These are phyloP conservation scores for Neurospora sp. DNA, from an alignment of 495 filamentous ascomycete species.

Conservation along the genomic window DNA sequence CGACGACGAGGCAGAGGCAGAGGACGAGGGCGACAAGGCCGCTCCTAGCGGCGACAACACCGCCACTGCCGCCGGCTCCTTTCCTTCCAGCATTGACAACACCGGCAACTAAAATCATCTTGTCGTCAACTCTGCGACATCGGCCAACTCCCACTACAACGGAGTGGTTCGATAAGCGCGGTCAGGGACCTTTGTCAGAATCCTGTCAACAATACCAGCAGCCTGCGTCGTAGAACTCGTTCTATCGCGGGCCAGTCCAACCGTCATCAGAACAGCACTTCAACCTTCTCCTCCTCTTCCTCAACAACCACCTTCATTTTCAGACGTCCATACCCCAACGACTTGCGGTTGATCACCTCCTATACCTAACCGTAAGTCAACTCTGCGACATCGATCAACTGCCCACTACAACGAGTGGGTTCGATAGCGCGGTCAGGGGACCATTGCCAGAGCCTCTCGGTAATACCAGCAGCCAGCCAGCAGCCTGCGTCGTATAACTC, in stretches of 20 bases:
- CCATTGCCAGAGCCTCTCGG: constrained; percentile 20
- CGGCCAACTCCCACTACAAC: constrained; percentile 31
- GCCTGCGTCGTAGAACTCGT: constrained; percentile 35
- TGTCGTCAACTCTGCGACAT: constrained; percentile 26
- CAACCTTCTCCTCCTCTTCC: not conserved
- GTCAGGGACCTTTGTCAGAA: not conserved
- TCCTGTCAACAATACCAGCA: constrained; percentile 2
- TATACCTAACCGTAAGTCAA: not conserved
- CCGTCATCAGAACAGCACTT: constrained; percentile 3
- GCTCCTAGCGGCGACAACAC: not conserved
- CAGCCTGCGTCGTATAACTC: constrained; percentile 34
- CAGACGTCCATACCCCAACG: too few species aligned
- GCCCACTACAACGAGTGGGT: not conserved
- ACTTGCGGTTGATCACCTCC: too few species aligned
- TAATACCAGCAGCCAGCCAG: constrained; percentile 17
- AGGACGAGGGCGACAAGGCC: not conserved
- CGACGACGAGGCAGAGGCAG: not conserved
- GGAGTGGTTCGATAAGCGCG: constrained; percentile 32
- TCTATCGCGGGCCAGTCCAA: constrained; percentile 35
- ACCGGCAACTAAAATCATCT: not conserved
- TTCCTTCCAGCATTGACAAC: not conserved
- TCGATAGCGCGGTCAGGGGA: constrained; percentile 5
- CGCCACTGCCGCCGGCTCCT: not conserved
- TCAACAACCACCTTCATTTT: too few species aligned
- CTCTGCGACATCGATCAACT: not conserved